Conservation (phyloP, 2,329 filamentous ascomycete genomes). For the Drechmeria coniospora region DNA sequence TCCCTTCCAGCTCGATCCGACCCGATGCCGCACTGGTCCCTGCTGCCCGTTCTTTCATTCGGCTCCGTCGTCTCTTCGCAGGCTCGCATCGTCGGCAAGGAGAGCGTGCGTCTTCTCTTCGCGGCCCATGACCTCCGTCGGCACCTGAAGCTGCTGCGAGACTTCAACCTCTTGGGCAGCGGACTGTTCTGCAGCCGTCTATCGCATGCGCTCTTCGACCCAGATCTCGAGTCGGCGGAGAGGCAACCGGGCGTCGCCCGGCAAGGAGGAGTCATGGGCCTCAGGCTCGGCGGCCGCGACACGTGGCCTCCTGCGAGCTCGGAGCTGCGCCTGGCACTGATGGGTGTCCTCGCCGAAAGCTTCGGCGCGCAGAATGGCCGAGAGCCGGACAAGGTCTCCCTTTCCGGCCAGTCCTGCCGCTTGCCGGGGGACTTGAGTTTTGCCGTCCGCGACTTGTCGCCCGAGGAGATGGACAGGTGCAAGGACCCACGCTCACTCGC, state of each 20-base stretch:
- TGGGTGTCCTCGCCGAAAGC: slow-evolving; percentile 68
- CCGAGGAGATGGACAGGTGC: slow-evolving; percentile 66
- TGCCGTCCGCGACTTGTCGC: slow-evolving; percentile 63
- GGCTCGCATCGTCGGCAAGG: slow-evolving; percentile 59
- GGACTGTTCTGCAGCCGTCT: slow-evolving; percentile 70
- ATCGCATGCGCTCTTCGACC: slow-evolving; percentile 70
- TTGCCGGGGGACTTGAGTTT: slow-evolving; percentile 66
- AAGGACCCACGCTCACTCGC: slow-evolving; percentile 71
- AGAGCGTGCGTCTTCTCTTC: slow-evolving; percentile 63
- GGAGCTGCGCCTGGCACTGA: slow-evolving; percentile 76
- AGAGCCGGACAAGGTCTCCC: slow-evolving; percentile 11
- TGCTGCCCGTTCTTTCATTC: slow-evolving; percentile 57
- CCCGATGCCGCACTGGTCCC: slow-evolving; percentile 39
- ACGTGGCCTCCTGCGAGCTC: slow-evolving; percentile 91
- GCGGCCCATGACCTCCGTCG: slow-evolving; percentile 52
- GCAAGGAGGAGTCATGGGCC: slow-evolving; percentile 58
- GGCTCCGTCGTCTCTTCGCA: slow-evolving; percentile 60
- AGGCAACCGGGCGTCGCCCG: slow-evolving; percentile 52
- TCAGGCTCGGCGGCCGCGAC: slow-evolving; percentile 65
- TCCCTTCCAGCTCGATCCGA: slow-evolving; percentile 11
- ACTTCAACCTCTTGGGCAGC: slow-evolving; percentile 74
- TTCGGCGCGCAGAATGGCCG: slow-evolving; percentile 27
- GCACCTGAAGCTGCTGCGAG: slow-evolving; percentile 60
- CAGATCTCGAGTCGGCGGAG: slow-evolving; percentile 67
- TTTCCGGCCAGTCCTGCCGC: slow-evolving; percentile 15